These are phyloP conservation scores for Ganoderma multipileum DNA, from an alignment of 1,284 basidiomycete genomes.

Conservation along the genomic window DNA sequence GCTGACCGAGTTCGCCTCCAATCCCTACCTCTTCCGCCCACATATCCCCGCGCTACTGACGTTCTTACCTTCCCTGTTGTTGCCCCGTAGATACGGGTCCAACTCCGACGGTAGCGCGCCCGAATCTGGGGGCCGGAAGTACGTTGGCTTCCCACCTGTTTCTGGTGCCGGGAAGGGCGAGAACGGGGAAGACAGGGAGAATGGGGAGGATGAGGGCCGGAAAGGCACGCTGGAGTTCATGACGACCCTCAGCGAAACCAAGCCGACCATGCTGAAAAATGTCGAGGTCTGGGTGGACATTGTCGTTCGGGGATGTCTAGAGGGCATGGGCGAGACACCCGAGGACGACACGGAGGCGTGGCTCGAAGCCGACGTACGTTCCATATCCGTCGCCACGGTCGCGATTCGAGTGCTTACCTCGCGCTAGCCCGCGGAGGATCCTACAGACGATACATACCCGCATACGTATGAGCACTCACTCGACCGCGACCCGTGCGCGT, in stretches of 20 bases:
- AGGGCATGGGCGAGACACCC: slow-evolving; percentile 81
- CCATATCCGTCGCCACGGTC: slow-evolving; percentile 6
- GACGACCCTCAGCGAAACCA: slow-evolving; percentile 75
- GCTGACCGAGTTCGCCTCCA: slow-evolving; percentile 74
- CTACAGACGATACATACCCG: slow-evolving; percentile 78
- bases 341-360: slow-evolving; percentile 66
- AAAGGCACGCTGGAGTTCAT: slow-evolving; percentile 78
- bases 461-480: slow-evolving; percentile 81
- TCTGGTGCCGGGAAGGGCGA: slow-evolving; percentile 25
- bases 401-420: background rate
- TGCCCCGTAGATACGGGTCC: slow-evolving; percentile 73
- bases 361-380: slow-evolving; percentile 76
- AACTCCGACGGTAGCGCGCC: slow-evolving; percentile 74
- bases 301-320: slow-evolving; percentile 74
- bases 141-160: slow-evolving; percentile 60
- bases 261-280: slow-evolving; percentile 70
- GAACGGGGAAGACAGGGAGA: slow-evolving; percentile 35
- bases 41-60: slow-evolving; percentile 68
- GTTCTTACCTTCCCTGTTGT: slow-evolving; percentile 70
- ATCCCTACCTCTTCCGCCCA: slow-evolving; percentile 71
- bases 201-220: slow-evolving; percentile 63
- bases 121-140: slow-evolving; percentile 55
- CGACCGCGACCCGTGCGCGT: slow-evolving; percentile 76
- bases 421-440: slow-evolving; percentile 65
- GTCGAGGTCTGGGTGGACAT: slow-evolving; percentile 71